Conservation (phyloP, 1,139 yeast genomes). For the Magnusiomyces magnusii region DNA sequence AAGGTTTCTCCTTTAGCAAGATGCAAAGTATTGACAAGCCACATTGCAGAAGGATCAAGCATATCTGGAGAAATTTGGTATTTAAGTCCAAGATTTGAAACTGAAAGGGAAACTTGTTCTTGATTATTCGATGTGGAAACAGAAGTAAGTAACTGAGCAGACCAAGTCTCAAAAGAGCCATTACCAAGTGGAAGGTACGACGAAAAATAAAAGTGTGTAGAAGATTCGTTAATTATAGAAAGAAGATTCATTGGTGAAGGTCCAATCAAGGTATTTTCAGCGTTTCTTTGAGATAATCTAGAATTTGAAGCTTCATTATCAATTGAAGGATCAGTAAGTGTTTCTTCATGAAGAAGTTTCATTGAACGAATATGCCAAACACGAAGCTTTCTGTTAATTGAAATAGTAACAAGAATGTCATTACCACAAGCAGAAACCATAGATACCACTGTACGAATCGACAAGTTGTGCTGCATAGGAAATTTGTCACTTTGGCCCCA, state of each 20-base stretch:
- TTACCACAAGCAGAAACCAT: conserved; percentile 18
- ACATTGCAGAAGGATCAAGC: conserved; percentile 38
- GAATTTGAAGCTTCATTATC: background rate
- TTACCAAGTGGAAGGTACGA: conserved; percentile 40
- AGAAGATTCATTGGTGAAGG: conserved; percentile 13
- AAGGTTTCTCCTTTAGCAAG: conserved; percentile 17
- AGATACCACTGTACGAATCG: conserved; percentile 25
- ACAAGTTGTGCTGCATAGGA: conserved; percentile 29
- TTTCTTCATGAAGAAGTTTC: conserved; percentile 15
- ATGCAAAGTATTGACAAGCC: conserved; percentile 41
- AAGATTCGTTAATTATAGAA: background rate
- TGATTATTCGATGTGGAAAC: background rate
- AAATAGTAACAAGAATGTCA: conserved; percentile 22
- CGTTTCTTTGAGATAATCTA: background rate
- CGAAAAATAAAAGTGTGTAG: conserved; percentile 12
- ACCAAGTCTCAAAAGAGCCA: conserved; percentile 40
- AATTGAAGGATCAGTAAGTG: background rate
- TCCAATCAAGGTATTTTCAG: conserved; percentile 5
- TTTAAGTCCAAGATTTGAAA: conserved; percentile 28
- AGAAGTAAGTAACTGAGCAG: conserved; percentile 21
- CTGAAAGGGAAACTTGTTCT: background rate
- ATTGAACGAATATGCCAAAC: conserved; percentile 27
- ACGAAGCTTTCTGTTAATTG: conserved; percentile 27
- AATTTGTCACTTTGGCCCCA: conserved; percentile 26
- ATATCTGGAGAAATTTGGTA: conserved; percentile 25